Conservation (phyloP, 352 stramenopile species). For the Globisporangium spiculum region DNA sequence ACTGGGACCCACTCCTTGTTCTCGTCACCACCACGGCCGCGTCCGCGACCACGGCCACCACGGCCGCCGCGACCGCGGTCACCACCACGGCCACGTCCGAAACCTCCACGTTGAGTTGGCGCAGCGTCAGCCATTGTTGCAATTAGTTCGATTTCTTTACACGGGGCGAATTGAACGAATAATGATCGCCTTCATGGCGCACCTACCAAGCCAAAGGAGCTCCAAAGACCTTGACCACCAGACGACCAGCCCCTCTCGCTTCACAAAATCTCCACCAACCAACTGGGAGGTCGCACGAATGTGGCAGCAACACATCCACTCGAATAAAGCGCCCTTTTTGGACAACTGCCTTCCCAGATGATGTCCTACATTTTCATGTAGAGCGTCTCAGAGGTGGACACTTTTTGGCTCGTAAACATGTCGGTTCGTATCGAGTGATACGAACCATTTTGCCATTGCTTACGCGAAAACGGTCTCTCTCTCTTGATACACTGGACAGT, state of each 20-base stretch:
- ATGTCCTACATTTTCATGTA: background rate
- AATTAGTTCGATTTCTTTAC: conserved; percentile 37
- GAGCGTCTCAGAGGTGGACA: background rate
- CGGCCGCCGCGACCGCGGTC: conserved; percentile 80
- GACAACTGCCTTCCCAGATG: no score
- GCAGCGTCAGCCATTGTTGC: conserved; percentile 83
- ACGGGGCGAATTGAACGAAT: conserved; percentile 88
- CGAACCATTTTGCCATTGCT: background rate
- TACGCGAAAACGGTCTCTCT: background rate
- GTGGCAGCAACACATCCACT: conserved; percentile 6
- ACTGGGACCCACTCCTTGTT: conserved; percentile 98
- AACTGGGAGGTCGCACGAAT: conserved; percentile 35
- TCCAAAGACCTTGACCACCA: background rate
- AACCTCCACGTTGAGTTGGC: conserved; percentile 89
- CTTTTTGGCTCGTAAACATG: background rate
- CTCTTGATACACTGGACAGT: no score
- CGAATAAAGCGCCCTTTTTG: conserved; percentile 5
- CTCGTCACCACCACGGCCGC: conserved; percentile 87
- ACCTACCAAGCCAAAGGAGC: no score
- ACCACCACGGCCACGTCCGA: conserved; percentile 89
- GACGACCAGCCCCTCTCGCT: background rate
- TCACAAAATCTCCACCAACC: conserved; percentile 34
- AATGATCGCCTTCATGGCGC: conserved; percentile 8
- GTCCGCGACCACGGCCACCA: conserved; percentile 82
- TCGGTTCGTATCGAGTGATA: background rate